phyloP scores from a whole-genome alignment of 2,329 filamentous ascomycete genomes.

The Coniochaeta sp. region DNA sequence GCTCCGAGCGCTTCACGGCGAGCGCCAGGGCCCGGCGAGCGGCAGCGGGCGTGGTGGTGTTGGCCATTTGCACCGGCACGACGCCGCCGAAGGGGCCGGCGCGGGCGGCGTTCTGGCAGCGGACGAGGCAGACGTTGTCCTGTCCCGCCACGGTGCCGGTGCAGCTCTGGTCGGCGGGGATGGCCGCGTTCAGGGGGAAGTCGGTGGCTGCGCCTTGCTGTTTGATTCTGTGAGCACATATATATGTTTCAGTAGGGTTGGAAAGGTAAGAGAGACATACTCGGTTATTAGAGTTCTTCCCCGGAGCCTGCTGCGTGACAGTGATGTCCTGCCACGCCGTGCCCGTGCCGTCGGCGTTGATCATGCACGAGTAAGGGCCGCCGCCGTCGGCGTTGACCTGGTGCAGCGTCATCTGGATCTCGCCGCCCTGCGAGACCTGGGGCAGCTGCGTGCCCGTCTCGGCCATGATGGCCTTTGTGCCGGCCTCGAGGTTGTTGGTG shows the following conservation, averaged over 20 bases:
- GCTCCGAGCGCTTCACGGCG: constrained; percentile 3
- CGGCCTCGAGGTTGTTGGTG: constrained; percentile 47
- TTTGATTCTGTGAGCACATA: too few species aligned
- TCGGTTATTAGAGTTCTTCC: constrained; percentile 39
- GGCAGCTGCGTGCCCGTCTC: constrained; percentile 49
- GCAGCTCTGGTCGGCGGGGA: constrained; percentile 47
- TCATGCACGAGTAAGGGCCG: constrained; percentile 58
- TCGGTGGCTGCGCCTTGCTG: constrained; percentile 31
- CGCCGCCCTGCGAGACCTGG: constrained; percentile 49
- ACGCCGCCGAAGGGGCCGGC: constrained; percentile 53
- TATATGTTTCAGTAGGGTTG: not conserved
- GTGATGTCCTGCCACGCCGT: constrained; percentile 42
- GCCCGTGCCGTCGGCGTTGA: constrained; percentile 53
- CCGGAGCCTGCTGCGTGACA: constrained; percentile 46
- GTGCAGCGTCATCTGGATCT: constrained; percentile 55
- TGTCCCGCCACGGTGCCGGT: constrained; percentile 53
- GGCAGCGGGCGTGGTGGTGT: constrained; percentile 7
- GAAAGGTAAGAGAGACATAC: constrained; percentile 11
- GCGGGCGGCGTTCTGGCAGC: constrained; percentile 51
- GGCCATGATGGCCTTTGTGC: constrained; percentile 49
- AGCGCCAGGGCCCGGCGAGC: constrained; percentile 9
- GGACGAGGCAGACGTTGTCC: constrained; percentile 53
- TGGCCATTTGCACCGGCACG: constrained; percentile 24
- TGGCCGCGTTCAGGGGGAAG: constrained; percentile 46
- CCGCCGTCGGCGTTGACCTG: constrained; percentile 62